Conservation (phyloP, 768 basidiomycete genomes). For the Myochromella boudieri region DNA sequence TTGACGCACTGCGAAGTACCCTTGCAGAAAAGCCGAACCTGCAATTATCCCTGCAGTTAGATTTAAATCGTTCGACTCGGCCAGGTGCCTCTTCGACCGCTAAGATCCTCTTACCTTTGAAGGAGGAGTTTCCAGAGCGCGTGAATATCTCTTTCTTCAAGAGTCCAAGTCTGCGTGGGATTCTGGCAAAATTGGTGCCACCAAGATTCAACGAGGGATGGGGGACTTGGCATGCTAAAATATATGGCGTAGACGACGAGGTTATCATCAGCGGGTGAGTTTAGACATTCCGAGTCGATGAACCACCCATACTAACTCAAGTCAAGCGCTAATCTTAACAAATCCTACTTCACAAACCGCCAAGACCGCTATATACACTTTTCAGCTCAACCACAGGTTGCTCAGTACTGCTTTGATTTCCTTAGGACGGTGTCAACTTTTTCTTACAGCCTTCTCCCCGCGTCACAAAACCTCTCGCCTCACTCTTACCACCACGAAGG, state of each 20-base stretch:
- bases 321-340: constrained; percentile 89
- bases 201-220: constrained; percentile 97
- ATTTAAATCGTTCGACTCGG: constrained; percentile 78
- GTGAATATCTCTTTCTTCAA: constrained; percentile 83
- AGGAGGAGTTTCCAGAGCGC: constrained; percentile 68
- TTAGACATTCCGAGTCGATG: not conserved
- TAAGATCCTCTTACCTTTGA: constrained; percentile 67
- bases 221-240: constrained; percentile 98
- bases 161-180: constrained; percentile 78
- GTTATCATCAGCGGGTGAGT: constrained; percentile 89
- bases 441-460: constrained; percentile 58
- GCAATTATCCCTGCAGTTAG: constrained; percentile 70
- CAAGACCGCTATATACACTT: constrained; percentile 94
- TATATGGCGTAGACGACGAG: constrained; percentile 92
- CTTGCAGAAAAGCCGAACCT: constrained; percentile 61
- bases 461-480: constrained; percentile 8
- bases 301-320: not conserved
- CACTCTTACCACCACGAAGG: constrained; percentile 36
- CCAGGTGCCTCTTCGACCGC: constrained; percentile 70
- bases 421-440: constrained; percentile 65
- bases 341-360: constrained; percentile 91
- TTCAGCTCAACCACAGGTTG: constrained; percentile 52
- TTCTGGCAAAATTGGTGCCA: constrained; percentile 77
- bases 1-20: constrained; percentile 62
- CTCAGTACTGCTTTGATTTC: constrained; percentile 85